Conservation (phyloP, 139 green algal genomes). For the Chlorella sp. region DNA sequence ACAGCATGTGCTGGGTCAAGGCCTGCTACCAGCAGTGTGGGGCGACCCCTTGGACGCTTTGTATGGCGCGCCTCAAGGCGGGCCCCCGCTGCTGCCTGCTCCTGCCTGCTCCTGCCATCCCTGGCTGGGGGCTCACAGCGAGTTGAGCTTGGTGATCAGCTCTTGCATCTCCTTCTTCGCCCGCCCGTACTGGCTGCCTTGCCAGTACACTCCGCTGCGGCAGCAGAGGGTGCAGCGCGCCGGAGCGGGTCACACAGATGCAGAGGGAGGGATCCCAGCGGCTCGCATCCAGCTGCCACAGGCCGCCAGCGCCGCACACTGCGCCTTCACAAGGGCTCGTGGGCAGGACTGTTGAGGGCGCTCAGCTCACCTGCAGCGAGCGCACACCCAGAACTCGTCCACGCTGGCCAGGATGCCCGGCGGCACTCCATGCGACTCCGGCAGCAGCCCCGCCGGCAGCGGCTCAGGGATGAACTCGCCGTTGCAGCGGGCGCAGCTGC, state of each 20-base stretch:
- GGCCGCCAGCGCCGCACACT: neutral
- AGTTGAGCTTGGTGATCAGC: neutral
- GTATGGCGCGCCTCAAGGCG: too few species aligned
- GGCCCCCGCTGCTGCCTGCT: too few species aligned
- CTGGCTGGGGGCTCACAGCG: too few species aligned
- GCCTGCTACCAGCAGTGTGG: too few species aligned
- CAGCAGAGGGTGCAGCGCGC: neutral
- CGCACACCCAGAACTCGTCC: conserved; percentile 57
- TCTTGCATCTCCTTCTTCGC: conserved; percentile 33
- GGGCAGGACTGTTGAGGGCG: neutral
- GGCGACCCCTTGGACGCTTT: too few species aligned
- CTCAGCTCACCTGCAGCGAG: conserved; percentile 28
- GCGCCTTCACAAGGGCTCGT: neutral
- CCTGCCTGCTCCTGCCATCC: too few species aligned
- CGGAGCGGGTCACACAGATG: neutral
- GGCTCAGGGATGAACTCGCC: conserved; percentile 50
- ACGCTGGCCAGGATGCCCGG: conserved; percentile 25
- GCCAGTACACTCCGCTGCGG: conserved; percentile 45
- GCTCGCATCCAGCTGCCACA: neutral
- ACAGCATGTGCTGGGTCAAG: too few species aligned
- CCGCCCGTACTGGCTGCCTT: conserved; percentile 41
- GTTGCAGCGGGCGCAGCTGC: conserved; percentile 55
- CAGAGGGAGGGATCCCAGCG: neutral
- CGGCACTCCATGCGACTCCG: conserved; percentile 34
- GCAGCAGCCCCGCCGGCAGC: conserved; percentile 23